Percentiles rank a stretch among this genome's conserved stretches.
These are phyloP conservation scores for Salvia hispanica DNA, from an alignment of 257 asterid genomes.

Conservation along the genomic window DNA sequence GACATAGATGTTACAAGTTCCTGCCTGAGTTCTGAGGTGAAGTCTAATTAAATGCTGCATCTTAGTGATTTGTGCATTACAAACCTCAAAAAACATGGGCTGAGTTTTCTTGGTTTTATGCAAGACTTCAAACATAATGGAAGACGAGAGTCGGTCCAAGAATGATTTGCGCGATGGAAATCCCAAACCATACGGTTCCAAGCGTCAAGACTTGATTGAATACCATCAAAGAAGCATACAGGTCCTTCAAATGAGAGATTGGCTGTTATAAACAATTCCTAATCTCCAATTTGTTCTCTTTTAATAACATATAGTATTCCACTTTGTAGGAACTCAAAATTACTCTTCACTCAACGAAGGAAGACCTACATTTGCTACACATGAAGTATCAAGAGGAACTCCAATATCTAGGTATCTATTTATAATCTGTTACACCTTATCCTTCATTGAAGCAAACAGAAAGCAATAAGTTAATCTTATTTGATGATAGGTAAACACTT, in stretches of 20 bases:
- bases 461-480: conserved; percentile 22
- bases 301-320: conserved; percentile 14
- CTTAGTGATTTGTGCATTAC: conserved; percentile 10
- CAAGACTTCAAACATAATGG: conserved; percentile 34
- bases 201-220: conserved; percentile 42
- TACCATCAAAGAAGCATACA: conserved; percentile 63
- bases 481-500: conserved; percentile 63
- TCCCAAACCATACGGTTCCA: conserved; percentile 26
- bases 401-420: conserved; percentile 56
- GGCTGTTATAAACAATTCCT: conserved; percentile 4
- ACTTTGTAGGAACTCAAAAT: conserved; percentile 55
- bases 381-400: conserved; percentile 72
- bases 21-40: conserved; percentile 29
- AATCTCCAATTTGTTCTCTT: conserved; percentile 18
- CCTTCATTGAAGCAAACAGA: conserved; percentile 5
- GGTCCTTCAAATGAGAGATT: conserved; percentile 42
- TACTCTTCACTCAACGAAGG: conserved; percentile 61
- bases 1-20: conserved; percentile 34
- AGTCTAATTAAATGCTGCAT: conserved; percentile 35
- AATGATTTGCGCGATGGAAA: conserved; percentile 29
- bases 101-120: conserved; percentile 33
- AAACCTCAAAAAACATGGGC: background rate
- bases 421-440: conserved; percentile 8
- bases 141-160: conserved; percentile 32
- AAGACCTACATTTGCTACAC: conserved; percentile 60